A percentile compares a stretch with the other conserved stretches of the same genome.
These are phyloP conservation scores for Boletus pseudo-olivaceus DNA, from an alignment of 768 basidiomycete genomes.

Conservation along the genomic window DNA sequence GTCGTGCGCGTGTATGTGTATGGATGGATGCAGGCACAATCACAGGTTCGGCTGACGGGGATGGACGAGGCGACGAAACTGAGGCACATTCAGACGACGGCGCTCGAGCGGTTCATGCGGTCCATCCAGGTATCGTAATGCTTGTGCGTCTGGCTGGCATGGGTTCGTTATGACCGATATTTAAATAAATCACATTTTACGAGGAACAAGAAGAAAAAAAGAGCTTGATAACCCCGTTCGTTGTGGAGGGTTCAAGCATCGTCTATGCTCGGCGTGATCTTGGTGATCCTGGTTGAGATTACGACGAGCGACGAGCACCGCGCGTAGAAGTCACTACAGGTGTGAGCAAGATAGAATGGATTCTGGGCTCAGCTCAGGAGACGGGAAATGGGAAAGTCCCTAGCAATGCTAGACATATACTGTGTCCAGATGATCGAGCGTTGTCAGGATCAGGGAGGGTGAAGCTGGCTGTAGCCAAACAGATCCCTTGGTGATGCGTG, in stretches of 20 bases:
- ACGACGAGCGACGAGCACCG: background rate
- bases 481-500: background rate
- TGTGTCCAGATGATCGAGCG: too few species aligned
- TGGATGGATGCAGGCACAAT: conserved; percentile 29
- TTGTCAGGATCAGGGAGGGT: too few species aligned
- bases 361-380: background rate
- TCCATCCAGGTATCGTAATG: conserved; percentile 43
- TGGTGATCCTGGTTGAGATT: too few species aligned
- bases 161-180: conserved; percentile 19
- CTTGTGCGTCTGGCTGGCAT: background rate
- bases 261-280: background rate
- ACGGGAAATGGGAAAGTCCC: too few species aligned
- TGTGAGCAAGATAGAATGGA: background rate
- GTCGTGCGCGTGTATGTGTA: background rate
- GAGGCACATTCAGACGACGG: conserved; percentile 60
- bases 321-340: background rate
- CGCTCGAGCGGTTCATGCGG: conserved; percentile 61
- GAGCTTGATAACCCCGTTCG: background rate
- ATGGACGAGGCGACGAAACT: conserved; percentile 59
- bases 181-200: conserved; percentile 12
- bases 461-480: background rate
- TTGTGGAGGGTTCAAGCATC: background rate
- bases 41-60: conserved; percentile 43
- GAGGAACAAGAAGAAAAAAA: background rate
- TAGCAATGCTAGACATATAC: too few species aligned